phyloP scores from a whole-genome alignment of 352 stramenopile genomes.

The Globisporangium perplexum region DNA sequence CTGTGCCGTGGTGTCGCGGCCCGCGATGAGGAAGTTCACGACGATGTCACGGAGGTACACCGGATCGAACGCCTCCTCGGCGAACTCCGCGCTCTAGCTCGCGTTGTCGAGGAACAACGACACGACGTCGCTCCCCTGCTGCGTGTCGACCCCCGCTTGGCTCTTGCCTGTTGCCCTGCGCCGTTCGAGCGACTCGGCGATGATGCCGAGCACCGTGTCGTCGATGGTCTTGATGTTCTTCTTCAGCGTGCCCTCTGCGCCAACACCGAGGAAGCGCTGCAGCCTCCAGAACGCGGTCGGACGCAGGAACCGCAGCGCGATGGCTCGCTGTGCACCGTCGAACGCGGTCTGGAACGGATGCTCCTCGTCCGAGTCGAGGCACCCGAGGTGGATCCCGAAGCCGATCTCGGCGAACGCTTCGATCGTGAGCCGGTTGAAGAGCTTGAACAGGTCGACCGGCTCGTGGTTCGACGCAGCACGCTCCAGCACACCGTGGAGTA shows the following conservation, averaged over 20 bases:
- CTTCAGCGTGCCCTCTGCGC: constrained; percentile 24
- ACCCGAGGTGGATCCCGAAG: constrained; percentile 50
- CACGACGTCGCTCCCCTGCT: constrained; percentile 2
- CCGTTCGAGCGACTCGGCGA: constrained; percentile 23
- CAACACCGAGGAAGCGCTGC: constrained; percentile 26
- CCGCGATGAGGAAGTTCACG: constrained; percentile 76
- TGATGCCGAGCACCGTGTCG: constrained; percentile 28
- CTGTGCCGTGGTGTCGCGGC: constrained; percentile 73
- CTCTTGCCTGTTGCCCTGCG: too few relatives aligned
- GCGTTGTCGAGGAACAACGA: constrained; percentile 23
- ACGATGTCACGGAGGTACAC: constrained; percentile 62
- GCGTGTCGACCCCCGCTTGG: too few relatives aligned
- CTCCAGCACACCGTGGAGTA: constrained; percentile 7
- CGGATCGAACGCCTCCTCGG: constrained; percentile 17
- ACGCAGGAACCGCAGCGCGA: constrained; percentile 28
- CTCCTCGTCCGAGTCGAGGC: constrained; percentile 24
- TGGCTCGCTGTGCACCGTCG: constrained; percentile 25
- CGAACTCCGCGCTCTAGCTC: neutral
- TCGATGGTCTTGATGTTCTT: constrained; percentile 29
- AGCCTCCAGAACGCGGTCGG: constrained; percentile 41
- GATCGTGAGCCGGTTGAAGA: constrained; percentile 54
- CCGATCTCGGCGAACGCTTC: constrained; percentile 64
- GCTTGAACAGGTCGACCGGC: constrained; percentile 28
- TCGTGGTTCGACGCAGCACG: neutral
- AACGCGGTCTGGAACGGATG: constrained; percentile 52